Evolutionary conservation across 2,329 filamentous ascomycete genomes (phyloP), one percentile per base, ranked within the genome.

Genomic region (Coniochaeta sp.): DNA sequence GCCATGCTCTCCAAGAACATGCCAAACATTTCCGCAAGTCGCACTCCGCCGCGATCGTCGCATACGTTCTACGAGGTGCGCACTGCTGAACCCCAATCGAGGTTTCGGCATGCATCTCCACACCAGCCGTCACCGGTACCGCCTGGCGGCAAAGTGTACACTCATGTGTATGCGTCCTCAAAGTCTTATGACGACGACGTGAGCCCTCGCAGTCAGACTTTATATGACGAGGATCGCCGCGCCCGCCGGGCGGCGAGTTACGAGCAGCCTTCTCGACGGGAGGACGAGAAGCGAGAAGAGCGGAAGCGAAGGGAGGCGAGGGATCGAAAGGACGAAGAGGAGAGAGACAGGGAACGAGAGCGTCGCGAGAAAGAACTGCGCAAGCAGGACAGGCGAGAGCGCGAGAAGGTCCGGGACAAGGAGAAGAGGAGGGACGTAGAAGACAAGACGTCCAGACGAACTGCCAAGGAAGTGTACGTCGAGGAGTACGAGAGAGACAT

Each of bases 151-250:
- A 47, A 47, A 6, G 47, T 72, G 3, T 68, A 67, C 12, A 60
- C 70, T 9, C 75, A 73, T 61, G 63, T 71, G 12, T 78, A 78
- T 63, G 58, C 68, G n/a, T 68, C 74, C 59, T 67, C 64, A 73
- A 65, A 65, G 40, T 80, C 80, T 9, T 82, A 74, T 63, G 81
- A 84, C 17, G 79, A 82, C 26, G 76, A 81, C 4, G 67, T 79
- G 6, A 67, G 71, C 16, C 66, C 67, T 17, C 69, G 74, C 22
- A 68, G 71, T 17, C 72, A 73, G 34, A 67, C 60, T 14, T 64
- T 73, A 11, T 81, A 80, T 61, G 80, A 84, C 26, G 72, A 77
- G 7, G 67, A 71, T 16, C 66, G 60, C 52, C 59, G 62, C 34
- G 62, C 66, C 36, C 64, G 66, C 17, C 65, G 66, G 17, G 47